phyloP scores from a whole-genome alignment of 805 yeast species.

The Ogataea ganodermae region DNA sequence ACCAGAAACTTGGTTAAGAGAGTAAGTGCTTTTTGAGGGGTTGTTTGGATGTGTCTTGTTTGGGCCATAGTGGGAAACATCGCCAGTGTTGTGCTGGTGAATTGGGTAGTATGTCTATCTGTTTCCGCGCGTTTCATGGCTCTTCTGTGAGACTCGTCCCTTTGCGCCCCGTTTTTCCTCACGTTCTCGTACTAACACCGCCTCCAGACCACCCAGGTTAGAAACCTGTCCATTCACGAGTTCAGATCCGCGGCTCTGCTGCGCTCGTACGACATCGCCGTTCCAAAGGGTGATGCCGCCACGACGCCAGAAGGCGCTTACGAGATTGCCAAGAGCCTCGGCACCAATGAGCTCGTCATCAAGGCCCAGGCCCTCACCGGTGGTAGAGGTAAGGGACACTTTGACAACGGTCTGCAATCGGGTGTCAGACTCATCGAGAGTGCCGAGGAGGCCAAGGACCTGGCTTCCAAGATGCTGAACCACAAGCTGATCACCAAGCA shows the following conservation, averaged over 20 bases:
- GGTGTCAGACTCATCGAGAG: conserved; percentile 91
- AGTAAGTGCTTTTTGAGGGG: conserved; percentile 19
- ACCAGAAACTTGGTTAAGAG: conserved; percentile 22
- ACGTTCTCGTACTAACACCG: conserved; percentile 6
- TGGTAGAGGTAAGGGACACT: conserved; percentile 99
- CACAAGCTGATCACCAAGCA: conserved; percentile 97
- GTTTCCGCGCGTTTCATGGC: too few species aligned
- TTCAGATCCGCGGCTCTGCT: conserved; percentile 90
- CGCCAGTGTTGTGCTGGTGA: too few species aligned
- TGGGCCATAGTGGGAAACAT: neutral
- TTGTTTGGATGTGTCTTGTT: too few species aligned
- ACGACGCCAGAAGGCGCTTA: conserved; percentile 86
- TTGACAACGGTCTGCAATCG: conserved; percentile 92
- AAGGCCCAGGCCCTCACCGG: conserved; percentile 99
- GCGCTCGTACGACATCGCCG: conserved; percentile 79
- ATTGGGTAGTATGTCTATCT: too few species aligned
- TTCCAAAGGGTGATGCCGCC: conserved; percentile 91
- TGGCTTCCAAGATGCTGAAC: conserved; percentile 86
- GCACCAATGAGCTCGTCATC: conserved; percentile 81
- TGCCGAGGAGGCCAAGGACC: conserved; percentile 82
- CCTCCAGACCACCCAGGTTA: conserved; percentile 35
- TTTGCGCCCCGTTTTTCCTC: too few species aligned
- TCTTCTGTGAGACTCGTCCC: too few species aligned
- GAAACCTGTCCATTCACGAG: conserved; percentile 91
- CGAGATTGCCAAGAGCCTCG: conserved; percentile 74